A percentile compares a stretch with the other conserved stretches of the same genome.
Conservation (phyloP, 768 basidiomycete genomes). For the Gloeophyllum trabeum region DNA sequence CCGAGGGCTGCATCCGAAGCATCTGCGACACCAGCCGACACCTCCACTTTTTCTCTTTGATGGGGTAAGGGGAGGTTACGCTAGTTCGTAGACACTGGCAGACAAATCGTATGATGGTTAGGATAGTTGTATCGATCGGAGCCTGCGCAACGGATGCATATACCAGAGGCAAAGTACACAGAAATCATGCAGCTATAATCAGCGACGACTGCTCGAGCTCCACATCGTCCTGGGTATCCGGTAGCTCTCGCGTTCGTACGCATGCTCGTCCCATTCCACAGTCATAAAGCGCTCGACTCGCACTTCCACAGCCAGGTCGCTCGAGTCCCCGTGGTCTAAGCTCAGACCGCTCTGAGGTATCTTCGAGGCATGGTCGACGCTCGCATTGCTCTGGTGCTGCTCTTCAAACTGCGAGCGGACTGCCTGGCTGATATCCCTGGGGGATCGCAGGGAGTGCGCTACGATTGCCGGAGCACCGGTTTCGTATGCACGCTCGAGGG, state of each 20-base stretch:
- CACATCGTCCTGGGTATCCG: slow-evolving; percentile 8
- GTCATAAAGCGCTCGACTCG: slow-evolving; percentile 12
- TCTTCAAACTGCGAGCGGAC: slow-evolving; percentile 11
- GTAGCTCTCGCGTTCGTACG: slow-evolving; percentile 10
- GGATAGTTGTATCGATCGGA: no score
- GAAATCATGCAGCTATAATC: no score
- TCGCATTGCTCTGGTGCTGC: slow-evolving; percentile 2
- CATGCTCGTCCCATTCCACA: slow-evolving; percentile 9
- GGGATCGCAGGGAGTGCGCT: slow-evolving; percentile 7
- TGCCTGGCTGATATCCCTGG: slow-evolving; percentile 8
- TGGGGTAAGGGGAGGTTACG: no score
- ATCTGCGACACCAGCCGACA: no score
- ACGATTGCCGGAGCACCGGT: slow-evolving; percentile 6
- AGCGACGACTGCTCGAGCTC: no score
- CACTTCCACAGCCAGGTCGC: slow-evolving; percentile 10
- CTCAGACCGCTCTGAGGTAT: slow-evolving; percentile 3
- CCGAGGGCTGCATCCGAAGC: no score
- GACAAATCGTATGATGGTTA: no score
- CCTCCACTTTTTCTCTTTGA: no score
- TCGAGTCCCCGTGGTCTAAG: slow-evolving; percentile 3
- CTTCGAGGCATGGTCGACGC: not conserved
- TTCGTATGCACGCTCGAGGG: no score
- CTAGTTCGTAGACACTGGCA: no score
- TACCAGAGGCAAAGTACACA: no score
- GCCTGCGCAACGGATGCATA: no score